These are phyloP conservation scores for Aspergillus uvarum DNA, from an alignment of 2,329 filamentous ascomycete genomes.

Conservation along the genomic window DNA sequence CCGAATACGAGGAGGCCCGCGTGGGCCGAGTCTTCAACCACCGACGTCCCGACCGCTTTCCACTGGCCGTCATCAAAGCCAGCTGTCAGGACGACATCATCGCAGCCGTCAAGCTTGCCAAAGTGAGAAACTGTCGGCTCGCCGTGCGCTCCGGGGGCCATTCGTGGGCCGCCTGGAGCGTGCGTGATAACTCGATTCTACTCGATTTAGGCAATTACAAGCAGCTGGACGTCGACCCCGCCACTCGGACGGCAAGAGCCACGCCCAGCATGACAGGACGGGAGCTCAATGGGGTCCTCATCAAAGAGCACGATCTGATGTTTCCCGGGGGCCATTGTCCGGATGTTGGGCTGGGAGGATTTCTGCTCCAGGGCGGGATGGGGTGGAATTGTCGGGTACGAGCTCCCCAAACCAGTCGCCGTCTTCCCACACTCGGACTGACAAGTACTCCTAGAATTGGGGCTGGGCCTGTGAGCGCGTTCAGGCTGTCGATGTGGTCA, in stretches of 20 bases:
- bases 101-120: conserved; percentile 42
- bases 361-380: conserved; percentile 46
- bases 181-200: conserved; percentile 49
- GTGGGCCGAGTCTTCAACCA: conserved; percentile 49
- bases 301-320: conserved; percentile 40
- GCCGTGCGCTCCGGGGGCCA: conserved; percentile 53
- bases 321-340: conserved; percentile 58
- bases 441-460: conserved; percentile 46
- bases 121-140: conserved; percentile 35
- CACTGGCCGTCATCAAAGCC: conserved; percentile 45
- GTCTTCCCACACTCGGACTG: too few species aligned
- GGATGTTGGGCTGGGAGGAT: conserved; percentile 58
- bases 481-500: conserved; percentile 50
- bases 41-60: conserved; percentile 42
- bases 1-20: conserved; percentile 39
- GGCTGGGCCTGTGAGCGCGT: conserved; percentile 55
- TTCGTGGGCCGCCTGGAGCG: conserved; percentile 51
- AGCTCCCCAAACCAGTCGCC: accelerated
- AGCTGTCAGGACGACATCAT: conserved; percentile 37
- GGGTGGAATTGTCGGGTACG: conserved; percentile 57
- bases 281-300: conserved; percentile 24
- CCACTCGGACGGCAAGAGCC: conserved; percentile 40
- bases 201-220: conserved; percentile 45
- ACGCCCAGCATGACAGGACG: conserved; percentile 52
- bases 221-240: conserved; percentile 42